Base-by-base conservation (phyloP, 23 red algal species). In the Cyanidiococcus yangmingshanensis region DNA sequence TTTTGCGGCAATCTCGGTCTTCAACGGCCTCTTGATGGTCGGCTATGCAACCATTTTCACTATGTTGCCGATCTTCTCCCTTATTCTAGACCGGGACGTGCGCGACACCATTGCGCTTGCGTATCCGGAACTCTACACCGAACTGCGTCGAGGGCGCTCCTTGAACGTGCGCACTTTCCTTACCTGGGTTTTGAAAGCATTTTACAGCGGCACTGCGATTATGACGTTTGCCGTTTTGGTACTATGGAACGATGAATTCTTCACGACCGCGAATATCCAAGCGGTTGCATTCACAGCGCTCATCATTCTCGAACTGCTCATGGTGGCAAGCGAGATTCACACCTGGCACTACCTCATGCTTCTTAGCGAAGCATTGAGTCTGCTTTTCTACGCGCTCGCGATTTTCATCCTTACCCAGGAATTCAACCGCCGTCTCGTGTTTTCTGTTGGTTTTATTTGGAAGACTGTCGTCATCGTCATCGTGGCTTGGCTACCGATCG, bases 21-120 rank as follows among this genome's bases (percentile, higher is more conserved):
- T 90, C 76, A 85, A 85, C 37, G 86, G 92, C 35, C 90, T 87
- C 87, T 87, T 96, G 35, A 45, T 90, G 50, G 92, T 96, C 17
- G 92, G 92, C 30, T 96, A 90, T 75, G 92, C 92, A 17, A 96
- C 92, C 25, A 81, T 90, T 24, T 96, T 91, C 79, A 96, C 92
- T 2, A 91, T 90, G 87, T 89, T 96, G 39, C 92, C 92, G 25
- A 84, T 96, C 0, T 96, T 96, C 74, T 89, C 87, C 0, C 77
- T 96, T 37, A 85, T 96, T 32, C 71, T 96, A 1, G 92, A 96
- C 68, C 87, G 89, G 79, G 92, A 96, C 50, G 88, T 96, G 2
- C 77, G 54, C 2, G 76, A 87, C 54, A 79, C 80, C 50, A 50
- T 87, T 2, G 92, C 92, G 40, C 75, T 87, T 45, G 90, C 92